A percentile compares a stretch with the other conserved stretches of the same genome.
Conservation (phyloP, 139 green algal genomes). For the Tetratostichococcus sp. region DNA sequence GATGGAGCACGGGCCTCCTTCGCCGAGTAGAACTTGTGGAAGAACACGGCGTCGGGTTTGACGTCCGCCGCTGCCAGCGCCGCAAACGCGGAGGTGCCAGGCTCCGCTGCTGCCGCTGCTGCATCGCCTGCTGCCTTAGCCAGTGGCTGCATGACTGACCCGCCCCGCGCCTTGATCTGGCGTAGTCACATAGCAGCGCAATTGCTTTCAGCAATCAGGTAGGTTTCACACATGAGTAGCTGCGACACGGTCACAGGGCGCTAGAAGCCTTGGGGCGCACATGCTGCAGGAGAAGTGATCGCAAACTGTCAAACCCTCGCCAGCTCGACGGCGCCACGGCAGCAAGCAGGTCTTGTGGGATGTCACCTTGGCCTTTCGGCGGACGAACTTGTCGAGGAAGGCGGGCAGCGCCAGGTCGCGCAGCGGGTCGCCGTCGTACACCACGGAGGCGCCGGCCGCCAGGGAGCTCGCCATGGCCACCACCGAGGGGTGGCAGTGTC, state of each 20-base stretch:
- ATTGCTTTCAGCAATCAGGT: too few species aligned
- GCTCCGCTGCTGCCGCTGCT: background rate
- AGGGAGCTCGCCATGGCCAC: slow-evolving; percentile 81
- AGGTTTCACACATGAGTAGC: too few species aligned
- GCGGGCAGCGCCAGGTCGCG: slow-evolving; percentile 68
- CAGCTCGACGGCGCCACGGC: too few species aligned
- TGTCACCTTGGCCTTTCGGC: slow-evolving; percentile 88
- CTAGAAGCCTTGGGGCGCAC: too few species aligned
- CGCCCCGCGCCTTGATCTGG: background rate
- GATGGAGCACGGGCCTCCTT: background rate
- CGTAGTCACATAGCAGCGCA: too few species aligned
- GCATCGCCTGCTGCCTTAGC: slow-evolving; percentile 69
- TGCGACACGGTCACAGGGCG: too few species aligned
- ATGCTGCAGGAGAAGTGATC: too few species aligned
- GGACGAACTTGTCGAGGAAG: slow-evolving; percentile 95
- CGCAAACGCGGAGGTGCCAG: slow-evolving; percentile 60
- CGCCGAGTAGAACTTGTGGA: slow-evolving; percentile 64
- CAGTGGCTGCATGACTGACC: slow-evolving; percentile 1
- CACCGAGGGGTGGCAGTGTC: slow-evolving; percentile 85
- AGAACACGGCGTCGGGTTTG: slow-evolving; percentile 74
- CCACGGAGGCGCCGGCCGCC: slow-evolving; percentile 67
- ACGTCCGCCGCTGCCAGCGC: slow-evolving; percentile 63
- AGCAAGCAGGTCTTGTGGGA: too few species aligned
- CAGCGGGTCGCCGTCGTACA: slow-evolving; percentile 89
- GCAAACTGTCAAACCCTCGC: too few species aligned